Base-by-base conservation (phyloP, 345 rosid species). In the Camelina laxa region DNA sequence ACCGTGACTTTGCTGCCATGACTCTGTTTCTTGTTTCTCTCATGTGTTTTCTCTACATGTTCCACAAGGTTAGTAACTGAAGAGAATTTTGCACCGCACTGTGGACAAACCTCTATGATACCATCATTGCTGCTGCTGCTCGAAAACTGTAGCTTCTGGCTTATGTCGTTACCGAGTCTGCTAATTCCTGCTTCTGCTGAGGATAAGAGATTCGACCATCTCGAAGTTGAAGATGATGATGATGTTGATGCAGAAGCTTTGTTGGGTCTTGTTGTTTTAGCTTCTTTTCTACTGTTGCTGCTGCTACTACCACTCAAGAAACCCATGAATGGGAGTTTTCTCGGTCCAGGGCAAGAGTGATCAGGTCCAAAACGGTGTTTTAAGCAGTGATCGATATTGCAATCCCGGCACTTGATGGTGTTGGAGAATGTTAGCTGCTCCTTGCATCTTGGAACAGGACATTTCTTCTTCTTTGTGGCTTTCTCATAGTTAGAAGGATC, bases 351-450 rank as follows among this genome's bases (percentile, higher is more conserved):
- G 57, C 99, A 95, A 48, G 69, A 78, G 71, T 95, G 99, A 66
- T 88, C 97, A 60, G 85, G 85, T 75, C 96, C 96, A 72, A 95
- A 92, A 36, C 99, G 89, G 58, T 91, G 99, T 84, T 88, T 90
- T 79, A 94, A 81, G 85, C 99, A 94, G 70, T 92, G 97, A 70
- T 94, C 97, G 4, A 77, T 2, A 7, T 78, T 81, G 84, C 97
- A 94, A 59, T 91, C 97, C 60, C 90, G 82, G 69, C 99, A 94
- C 67, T 83, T 90, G 81, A 94, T 86, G 17, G 93, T 94, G 81
- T 89, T 94, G 5, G 99, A 94, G 81, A 92, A 89, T 24, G 88
- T 87, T 19, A 94, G 88, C 10, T 78, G 69, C 80, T 94, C 96
- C 82, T 84, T 84, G 75, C 99, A 94, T 66, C 96, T 89, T 1